Evolutionary conservation across 1,284 basidiomycete genomes (phyloP), one percentile per base, ranked within the genome.

Genomic region (Cryptococcus maquisensis): DNA sequence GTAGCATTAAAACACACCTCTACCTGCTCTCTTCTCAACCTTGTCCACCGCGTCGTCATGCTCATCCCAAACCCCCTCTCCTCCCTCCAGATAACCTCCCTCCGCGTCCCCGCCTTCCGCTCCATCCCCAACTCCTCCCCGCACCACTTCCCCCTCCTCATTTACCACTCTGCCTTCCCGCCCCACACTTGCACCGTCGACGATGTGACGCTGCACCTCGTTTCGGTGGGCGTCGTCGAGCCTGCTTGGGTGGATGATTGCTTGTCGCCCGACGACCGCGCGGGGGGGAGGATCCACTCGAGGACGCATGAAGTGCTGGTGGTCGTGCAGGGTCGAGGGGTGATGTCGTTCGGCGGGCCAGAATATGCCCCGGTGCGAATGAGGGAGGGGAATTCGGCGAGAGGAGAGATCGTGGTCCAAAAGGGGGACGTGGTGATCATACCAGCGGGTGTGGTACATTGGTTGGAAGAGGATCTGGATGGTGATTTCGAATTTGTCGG

Each of bases 221-320:
- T 41, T 7, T 63, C 61, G 36, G 62, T 75, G 35, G 76, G 75
- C 16, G 72, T 76, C 15, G 77, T 74, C 48, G 53, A 57, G 26
- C 76, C 78, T n/a, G 69, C 71, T 57, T 79, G 78, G 78, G 67
- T 73, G 36, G 80, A 74, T 63, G 68, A 74, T 18, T 79, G 77
- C 77, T 79, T 78, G 66, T 57, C 52, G 21, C 79, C 66, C 57
- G 55, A 23, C 67, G 68, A n/a, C 73, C 73, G 35, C 78, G 80
- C 62, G n/a, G 28, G 28, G 28, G 28, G 28, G 7, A 32, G 28
- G 28, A 66, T 68, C 13, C 77, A 80, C 57, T 77, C 75, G 23
- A 79, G 74, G 41, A 74, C 74, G 37, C 74, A 79, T 67, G 78
- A 79, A 56, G 68, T 79, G 32, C 64, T 79, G 44, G 71, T 72